These are phyloP conservation scores for Stenocarpella maydis DNA, from an alignment of 2,329 filamentous ascomycete genomes.

Conservation along the genomic window DNA sequence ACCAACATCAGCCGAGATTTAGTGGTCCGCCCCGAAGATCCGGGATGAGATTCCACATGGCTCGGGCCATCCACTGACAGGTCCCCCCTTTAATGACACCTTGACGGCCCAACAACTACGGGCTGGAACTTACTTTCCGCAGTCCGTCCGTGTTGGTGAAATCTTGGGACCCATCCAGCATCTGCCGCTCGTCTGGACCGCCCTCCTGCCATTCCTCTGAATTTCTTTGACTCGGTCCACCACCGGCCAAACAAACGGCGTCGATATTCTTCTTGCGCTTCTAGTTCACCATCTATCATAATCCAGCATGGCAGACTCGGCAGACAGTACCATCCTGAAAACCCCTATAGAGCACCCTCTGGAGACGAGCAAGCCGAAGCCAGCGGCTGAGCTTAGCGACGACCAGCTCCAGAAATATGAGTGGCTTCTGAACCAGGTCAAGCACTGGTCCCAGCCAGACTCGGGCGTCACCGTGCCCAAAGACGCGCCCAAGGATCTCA, in stretches of 20 bases:
- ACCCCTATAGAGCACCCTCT: slow-evolving; percentile 68
- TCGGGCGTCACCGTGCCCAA: slow-evolving; percentile 44
- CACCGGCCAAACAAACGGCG: background rate
- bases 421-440: slow-evolving; percentile 74
- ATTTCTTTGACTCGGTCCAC: background rate
- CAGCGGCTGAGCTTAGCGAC: slow-evolving; percentile 68
- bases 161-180: background rate
- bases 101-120: background rate
- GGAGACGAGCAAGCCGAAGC: slow-evolving; percentile 63
- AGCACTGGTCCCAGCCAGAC: slow-evolving; percentile 61
- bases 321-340: slow-evolving; percentile 43
- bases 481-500: slow-evolving; percentile 71
- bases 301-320: background rate
- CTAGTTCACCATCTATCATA: background rate
- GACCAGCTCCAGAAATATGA: slow-evolving; percentile 88
- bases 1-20: slow-evolving; percentile 26
- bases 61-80: slow-evolving; percentile 18
- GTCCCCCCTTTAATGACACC: slow-evolving; percentile 18
- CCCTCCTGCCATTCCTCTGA: background rate
- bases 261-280: background rate
- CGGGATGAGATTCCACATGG: slow-evolving; percentile 13
- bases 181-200: background rate
- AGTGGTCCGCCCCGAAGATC: slow-evolving; percentile 22
- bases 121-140: no score
- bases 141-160: background rate